Evolutionary conservation across 2,329 filamentous ascomycete species (phyloP).

Genomic region (Neofusicoccum cordaticola): DNA sequence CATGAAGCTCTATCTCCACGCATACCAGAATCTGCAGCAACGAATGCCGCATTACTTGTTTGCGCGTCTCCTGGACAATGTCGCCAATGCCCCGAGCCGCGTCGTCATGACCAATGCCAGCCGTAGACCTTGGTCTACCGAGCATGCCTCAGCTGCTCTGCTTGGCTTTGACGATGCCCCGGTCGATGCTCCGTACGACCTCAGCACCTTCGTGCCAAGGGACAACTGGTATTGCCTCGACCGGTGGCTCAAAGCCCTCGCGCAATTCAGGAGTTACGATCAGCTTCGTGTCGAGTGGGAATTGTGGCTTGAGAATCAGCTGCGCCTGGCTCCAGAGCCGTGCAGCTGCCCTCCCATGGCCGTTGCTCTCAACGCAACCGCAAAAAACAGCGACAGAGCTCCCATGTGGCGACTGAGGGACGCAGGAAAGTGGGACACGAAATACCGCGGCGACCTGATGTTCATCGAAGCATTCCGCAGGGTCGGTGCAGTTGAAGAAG

Average conservation of each 20-base stretch:
- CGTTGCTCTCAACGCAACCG: no score
- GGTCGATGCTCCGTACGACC: neutral
- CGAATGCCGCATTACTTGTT: neutral
- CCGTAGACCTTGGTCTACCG: neutral
- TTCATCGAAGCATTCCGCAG: neutral
- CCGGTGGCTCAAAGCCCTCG: neutral
- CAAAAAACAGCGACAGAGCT: neutral
- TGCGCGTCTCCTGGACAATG: neutral
- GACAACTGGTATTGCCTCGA: neutral
- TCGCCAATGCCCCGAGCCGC: neutral
- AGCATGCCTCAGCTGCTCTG: neutral
- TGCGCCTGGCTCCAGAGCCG: neutral
- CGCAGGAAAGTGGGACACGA: neutral
- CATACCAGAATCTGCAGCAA: no score
- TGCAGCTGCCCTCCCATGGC: neutral
- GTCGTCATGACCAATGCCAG: neutral
- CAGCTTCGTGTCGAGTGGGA: neutral
- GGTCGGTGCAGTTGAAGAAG: neutral
- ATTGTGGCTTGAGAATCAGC: neutral
- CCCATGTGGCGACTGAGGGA: neutral
- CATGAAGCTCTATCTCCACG: neutral
- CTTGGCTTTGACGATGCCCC: neutral
- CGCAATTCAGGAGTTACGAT: neutral
- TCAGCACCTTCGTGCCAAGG: neutral
- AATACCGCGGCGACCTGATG: neutral